These are phyloP conservation scores for Hydrangea macrophylla DNA, from an alignment of 148 eudicot species.

Conservation along the genomic window DNA sequence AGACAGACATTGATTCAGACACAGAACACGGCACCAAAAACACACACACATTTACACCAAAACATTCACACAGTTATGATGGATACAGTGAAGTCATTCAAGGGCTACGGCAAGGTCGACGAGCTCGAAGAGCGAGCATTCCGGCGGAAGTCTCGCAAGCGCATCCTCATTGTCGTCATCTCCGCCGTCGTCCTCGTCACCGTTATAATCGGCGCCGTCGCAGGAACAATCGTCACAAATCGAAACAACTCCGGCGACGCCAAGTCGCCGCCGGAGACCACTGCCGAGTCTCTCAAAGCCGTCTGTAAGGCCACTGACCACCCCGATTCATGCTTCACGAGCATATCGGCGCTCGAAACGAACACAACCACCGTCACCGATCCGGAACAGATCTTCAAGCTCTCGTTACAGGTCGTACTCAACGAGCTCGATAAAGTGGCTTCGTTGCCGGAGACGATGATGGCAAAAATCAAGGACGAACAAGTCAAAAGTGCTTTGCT, in stretches of 20 bases:
- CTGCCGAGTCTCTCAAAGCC: slow-evolving; percentile 41
- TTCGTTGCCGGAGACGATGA: slow-evolving; percentile 15
- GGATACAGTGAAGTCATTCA: slow-evolving; percentile 72
- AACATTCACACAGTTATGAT: slow-evolving; percentile 17
- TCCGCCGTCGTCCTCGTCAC: slow-evolving; percentile 41
- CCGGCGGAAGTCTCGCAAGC: slow-evolving; percentile 42
- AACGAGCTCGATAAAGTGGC: slow-evolving; percentile 27
- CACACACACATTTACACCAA: background rate
- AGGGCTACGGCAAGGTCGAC: slow-evolving; percentile 75
- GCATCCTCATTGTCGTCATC: slow-evolving; percentile 34
- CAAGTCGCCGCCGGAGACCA: slow-evolving; percentile 10
- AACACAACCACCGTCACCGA: slow-evolving; percentile 32
- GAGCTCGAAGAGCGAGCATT: slow-evolving; percentile 44
- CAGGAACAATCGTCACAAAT: slow-evolving; percentile 30
- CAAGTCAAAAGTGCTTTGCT: slow-evolving; percentile 23
- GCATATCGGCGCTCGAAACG: slow-evolving; percentile 26
- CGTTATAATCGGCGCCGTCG: slow-evolving; percentile 33
- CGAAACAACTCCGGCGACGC: background rate
- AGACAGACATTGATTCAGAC: too few relatives aligned
- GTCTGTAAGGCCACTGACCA: slow-evolving; percentile 50
- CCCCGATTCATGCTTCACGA: slow-evolving; percentile 42
- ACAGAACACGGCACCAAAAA: too few relatives aligned
- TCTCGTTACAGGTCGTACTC: slow-evolving; percentile 38
- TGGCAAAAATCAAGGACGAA: slow-evolving; percentile 6
- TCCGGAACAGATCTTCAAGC: slow-evolving; percentile 43